These are phyloP conservation scores for Debaryomycetaceae sp. DNA, from an alignment of 1,139 yeast species.

Conservation along the genomic window DNA sequence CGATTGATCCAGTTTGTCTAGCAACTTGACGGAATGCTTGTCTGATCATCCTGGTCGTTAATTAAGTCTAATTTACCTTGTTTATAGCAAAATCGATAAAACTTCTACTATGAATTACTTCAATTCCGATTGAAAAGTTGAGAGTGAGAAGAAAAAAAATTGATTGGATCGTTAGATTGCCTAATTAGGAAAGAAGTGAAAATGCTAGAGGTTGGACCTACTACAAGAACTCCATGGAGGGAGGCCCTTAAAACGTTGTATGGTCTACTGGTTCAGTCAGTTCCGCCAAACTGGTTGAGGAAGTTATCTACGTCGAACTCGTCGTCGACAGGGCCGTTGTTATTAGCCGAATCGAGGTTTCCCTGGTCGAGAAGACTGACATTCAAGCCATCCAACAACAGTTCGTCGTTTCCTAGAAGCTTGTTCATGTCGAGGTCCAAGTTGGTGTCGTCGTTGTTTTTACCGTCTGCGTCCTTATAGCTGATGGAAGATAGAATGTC, in stretches of 20 bases:
- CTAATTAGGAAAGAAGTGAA: slow-evolving; percentile 20
- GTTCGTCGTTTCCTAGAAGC: slow-evolving; percentile 41
- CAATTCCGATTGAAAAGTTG: slow-evolving; percentile 10
- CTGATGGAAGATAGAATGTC: slow-evolving; percentile 38
- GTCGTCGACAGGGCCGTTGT: slow-evolving; percentile 20
- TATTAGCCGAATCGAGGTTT: slow-evolving; percentile 19
- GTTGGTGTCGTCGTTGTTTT: slow-evolving; percentile 7
- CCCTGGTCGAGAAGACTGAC: slow-evolving; percentile 42
- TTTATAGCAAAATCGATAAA: neutral
- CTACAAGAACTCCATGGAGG: neutral
- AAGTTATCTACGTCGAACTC: slow-evolving; percentile 50
- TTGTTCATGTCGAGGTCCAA: slow-evolving; percentile 41
- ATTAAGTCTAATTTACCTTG: neutral
- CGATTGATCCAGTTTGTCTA: slow-evolving; percentile 58
- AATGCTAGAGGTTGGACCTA: neutral
- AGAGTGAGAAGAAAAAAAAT: slow-evolving; percentile 11
- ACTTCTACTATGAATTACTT: slow-evolving; percentile 2
- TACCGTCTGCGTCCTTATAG: slow-evolving; percentile 15
- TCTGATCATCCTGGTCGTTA: slow-evolving; percentile 54
- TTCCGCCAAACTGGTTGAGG: slow-evolving; percentile 44
- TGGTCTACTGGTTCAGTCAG: slow-evolving; percentile 12
- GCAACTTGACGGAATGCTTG: slow-evolving; percentile 63
- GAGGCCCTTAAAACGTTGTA: neutral
- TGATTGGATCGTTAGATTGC: slow-evolving; percentile 33
- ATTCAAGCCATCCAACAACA: slow-evolving; percentile 43